Evolutionary conservation across 805 yeast genomes (phyloP), one percentile per base, ranked within the genome.

Genomic region (Yarrowia sp.): DNA sequence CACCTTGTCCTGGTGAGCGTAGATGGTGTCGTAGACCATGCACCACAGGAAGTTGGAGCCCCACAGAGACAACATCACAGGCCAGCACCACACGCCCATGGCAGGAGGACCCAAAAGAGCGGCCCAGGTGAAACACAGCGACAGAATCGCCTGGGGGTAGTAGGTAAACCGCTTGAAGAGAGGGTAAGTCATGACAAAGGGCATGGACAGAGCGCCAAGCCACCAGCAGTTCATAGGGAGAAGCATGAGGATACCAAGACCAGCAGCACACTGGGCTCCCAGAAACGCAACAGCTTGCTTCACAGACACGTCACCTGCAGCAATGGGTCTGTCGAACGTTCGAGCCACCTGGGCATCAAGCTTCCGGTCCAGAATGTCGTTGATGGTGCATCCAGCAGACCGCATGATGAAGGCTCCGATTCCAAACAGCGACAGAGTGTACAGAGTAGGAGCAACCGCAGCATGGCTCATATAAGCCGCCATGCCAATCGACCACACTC

Each of bases 351-450:
- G 85, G 71, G 84, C 83, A 75, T 95, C 99, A 61, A 93, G 81
- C 70, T 94, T 83, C 67, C 92, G 82, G 76, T 95, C 99, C 76
- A 89, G 82, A 55, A 94, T 82, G 78, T 95, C 99, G 77, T 95
- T 95, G 68, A 95, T 88, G 0, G 97, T 93, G 77, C 99, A 95
- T 0, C 99, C 99, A 1, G 97, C 98, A 36, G 98, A 97, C 77
- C 99, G 85, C 97, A 96, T 95, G 16, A 94, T 83, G 48, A 93
- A 74, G 0, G 98, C 85, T 14, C 99, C 99, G 4, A 89, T 81
- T 5, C 94, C 87, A 76, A 92, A 95, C 14, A 92, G 79, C 0
- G 86, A 83, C 42, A 91, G 76, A 75, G 88, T 91, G 74, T 83
- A 84, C 0, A 83, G 70, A 0, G 94, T 88, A 1, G 87, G 83